These are phyloP conservation scores for Thielaviopsis populi DNA, from an alignment of 2,329 filamentous ascomycete genomes.

Conservation along the genomic window DNA sequence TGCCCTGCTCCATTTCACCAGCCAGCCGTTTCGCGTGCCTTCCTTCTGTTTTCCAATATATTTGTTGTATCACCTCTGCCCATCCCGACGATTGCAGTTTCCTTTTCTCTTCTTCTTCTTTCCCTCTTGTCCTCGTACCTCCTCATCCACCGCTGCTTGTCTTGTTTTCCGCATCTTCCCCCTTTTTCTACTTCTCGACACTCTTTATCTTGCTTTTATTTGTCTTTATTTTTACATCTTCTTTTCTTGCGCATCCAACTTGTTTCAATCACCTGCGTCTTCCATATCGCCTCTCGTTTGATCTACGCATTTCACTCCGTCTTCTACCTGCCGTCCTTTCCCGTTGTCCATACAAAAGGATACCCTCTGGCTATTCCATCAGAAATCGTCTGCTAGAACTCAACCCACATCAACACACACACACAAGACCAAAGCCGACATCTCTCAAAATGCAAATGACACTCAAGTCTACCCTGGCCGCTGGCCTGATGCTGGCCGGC, in stretches of 20 bases:
- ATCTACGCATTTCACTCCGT: constrained; percentile 12
- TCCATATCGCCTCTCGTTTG: constrained; percentile 10
- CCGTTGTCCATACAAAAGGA: constrained; percentile 5
- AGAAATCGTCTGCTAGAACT: background rate
- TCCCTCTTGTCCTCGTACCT: constrained; percentile 13
- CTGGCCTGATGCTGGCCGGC: constrained; percentile 30
- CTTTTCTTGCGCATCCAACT: background rate
- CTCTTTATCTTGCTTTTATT: constrained; percentile 11
- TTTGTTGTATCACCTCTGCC: constrained; percentile 2
- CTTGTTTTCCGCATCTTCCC: constrained; percentile 3
- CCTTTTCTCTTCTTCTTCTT: constrained; percentile 14
- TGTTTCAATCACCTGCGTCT: background rate
- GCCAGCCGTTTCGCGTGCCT: no score
- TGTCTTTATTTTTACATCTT: background rate
- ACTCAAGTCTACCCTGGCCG: constrained; percentile 22
- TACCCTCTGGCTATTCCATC: background rate
- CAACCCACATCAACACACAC: background rate
- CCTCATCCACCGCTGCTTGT: constrained; percentile 12
- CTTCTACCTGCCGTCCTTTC: background rate
- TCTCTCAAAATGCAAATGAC: constrained; percentile 22
- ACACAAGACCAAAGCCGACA: background rate
- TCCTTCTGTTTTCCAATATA: background rate
- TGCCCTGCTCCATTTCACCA: background rate
- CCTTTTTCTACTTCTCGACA: constrained; percentile 7
- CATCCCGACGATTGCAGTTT: background rate